Evolutionary conservation across 345 rosid genomes (phyloP).

Genomic region (Heritiera littoralis): DNA sequence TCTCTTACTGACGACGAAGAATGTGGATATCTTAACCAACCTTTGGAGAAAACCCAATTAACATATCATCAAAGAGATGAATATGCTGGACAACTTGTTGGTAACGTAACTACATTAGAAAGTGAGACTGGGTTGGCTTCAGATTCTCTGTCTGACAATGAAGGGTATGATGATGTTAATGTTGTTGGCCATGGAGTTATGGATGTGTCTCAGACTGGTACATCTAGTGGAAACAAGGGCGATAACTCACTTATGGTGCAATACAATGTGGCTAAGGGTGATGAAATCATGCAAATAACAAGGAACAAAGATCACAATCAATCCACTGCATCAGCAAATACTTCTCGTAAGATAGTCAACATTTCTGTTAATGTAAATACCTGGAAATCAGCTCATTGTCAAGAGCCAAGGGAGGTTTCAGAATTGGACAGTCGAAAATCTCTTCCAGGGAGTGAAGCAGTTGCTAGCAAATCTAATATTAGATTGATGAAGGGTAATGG

Average conservation of each 20-base stretch:
- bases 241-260: slow-evolving; percentile 46
- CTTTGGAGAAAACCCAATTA: slow-evolving; percentile 30
- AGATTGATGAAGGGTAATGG: slow-evolving; percentile 45
- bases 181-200: slow-evolving; percentile 29
- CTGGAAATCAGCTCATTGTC: slow-evolving; percentile 52
- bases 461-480: slow-evolving; percentile 35
- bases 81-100: slow-evolving; percentile 38
- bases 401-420: slow-evolving; percentile 45
- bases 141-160: slow-evolving; percentile 47
- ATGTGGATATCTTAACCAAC: slow-evolving; percentile 37
- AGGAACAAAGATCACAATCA: slow-evolving; percentile 37
- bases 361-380: slow-evolving; percentile 50
- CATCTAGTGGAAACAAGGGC: slow-evolving; percentile 43
- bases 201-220: slow-evolving; percentile 35
- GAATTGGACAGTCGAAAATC: slow-evolving; percentile 45
- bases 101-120: slow-evolving; percentile 37
- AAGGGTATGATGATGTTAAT: slow-evolving; percentile 45
- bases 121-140: slow-evolving; percentile 46
- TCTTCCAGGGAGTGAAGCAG: slow-evolving; percentile 36
- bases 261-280: slow-evolving; percentile 38
- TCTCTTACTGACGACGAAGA: slow-evolving; percentile 45
- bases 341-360: slow-evolving; percentile 43
- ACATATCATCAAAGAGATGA: slow-evolving; percentile 43
- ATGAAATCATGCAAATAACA: slow-evolving; percentile 36
- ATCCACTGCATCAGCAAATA: slow-evolving; percentile 37